Base-by-base conservation (phyloP, 192 early-diverging fungal species). In the Umbelopsis sp. region DNA sequence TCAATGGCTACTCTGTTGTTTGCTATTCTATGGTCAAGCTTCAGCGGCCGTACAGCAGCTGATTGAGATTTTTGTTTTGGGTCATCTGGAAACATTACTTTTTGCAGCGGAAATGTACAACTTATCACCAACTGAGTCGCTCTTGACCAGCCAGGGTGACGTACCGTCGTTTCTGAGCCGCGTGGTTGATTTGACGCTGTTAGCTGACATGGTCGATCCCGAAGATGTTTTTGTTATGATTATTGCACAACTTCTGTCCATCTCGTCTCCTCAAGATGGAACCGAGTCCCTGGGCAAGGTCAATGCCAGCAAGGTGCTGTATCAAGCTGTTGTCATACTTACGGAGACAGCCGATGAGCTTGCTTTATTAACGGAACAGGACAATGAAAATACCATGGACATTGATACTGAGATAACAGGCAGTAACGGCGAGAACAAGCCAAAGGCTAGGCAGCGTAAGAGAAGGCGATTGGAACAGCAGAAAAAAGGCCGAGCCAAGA, bases 1-100 rank as follows among this genome's bases (percentile, higher is more conserved):
- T 21, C 25, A 22, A 8, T 78, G 71, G 71, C 50, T 78, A 25
- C 37, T 73, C 4, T 48, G 58, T 20, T 78, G 76, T 18, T 37
- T 73, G 4, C 71, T 68, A 11, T 55, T 72, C 11, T 78, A 69
- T 50, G 76, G 69, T 44, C 71, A 68, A 35, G 71, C 71, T 10
- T 65, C 76, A 11, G 68, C 67, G 8, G 23, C 49, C 9, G 64
- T 73, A 7, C 73, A 78, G 20, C 71, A 69, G 22, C 48, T 66
- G 53, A 78, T 77, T 53, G 64, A 70, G 20, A 21, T 45, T 11
- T 52, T 77, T 45, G 12, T 72, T 35, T 37, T 10, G 2, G 23
- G 7, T 4, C 55, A 61, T 16, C 13, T 61, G 7, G 10, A 61
- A 35, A 22, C 21, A 25, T 25, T 52, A 25, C 51, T 52, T 9